phyloP scores from a whole-genome alignment of 2,329 filamentous ascomycete species.

The Microdochium paspali region DNA sequence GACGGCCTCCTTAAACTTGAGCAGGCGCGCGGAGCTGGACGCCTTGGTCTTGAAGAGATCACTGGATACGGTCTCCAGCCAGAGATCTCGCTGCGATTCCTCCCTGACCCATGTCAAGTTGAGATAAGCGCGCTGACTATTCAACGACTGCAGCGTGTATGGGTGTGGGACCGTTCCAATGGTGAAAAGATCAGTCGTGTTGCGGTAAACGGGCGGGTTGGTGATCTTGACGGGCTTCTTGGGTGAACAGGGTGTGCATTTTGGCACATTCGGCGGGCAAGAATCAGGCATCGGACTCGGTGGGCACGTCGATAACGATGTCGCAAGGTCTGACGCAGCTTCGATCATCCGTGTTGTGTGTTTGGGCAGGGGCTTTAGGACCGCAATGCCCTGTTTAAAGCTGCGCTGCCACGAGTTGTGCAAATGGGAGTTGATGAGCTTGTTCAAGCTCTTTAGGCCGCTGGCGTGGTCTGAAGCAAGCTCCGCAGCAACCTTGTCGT shows the following conservation, averaged over 20 bases:
- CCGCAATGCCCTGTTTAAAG: slow-evolving; percentile 67
- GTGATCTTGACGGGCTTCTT: slow-evolving; percentile 55
- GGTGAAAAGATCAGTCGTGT: slow-evolving; percentile 64
- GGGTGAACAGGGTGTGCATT: slow-evolving; percentile 66
- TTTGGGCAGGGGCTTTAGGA: slow-evolving; percentile 70
- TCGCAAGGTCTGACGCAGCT: slow-evolving; percentile 62
- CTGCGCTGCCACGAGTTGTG: slow-evolving; percentile 76
- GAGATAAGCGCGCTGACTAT: slow-evolving; percentile 49
- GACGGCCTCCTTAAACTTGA: slow-evolving; percentile 73
- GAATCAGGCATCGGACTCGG: slow-evolving; percentile 62
- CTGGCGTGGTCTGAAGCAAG: slow-evolving; percentile 45
- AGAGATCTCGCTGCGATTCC: slow-evolving; percentile 64
- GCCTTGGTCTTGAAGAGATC: slow-evolving; percentile 56
- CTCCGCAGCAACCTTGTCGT: slow-evolving; percentile 56
- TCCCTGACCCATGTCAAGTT: slow-evolving; percentile 58
- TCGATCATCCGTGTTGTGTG: slow-evolving; percentile 66
- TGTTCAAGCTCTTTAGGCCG: slow-evolving; percentile 57
- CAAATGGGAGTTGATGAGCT: slow-evolving; percentile 75
- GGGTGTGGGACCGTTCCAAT: slow-evolving; percentile 88
- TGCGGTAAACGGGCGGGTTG: slow-evolving; percentile 60
- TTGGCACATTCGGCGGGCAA: slow-evolving; percentile 72
- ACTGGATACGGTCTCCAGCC: slow-evolving; percentile 64
- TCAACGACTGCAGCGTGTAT: slow-evolving; percentile 68
- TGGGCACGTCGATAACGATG: slow-evolving; percentile 67
- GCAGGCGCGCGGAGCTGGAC: slow-evolving; percentile 54